A percentile compares a stretch with the other conserved stretches of the same genome.
These are phyloP conservation scores for Pleoardoris graminearum DNA, from an alignment of 2,329 filamentous ascomycete genomes.

Conservation along the genomic window DNA sequence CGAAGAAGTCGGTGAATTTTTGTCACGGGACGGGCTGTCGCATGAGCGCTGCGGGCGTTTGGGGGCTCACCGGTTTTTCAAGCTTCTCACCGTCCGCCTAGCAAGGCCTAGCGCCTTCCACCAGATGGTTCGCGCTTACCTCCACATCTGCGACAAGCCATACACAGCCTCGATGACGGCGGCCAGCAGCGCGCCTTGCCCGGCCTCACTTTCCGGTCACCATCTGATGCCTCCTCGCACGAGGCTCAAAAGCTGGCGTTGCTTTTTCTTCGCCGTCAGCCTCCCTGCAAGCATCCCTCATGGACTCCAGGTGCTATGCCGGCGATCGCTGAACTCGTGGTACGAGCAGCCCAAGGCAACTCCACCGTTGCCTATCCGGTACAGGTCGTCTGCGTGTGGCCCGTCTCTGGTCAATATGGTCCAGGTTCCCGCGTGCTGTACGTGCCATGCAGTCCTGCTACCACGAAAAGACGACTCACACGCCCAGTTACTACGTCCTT, in stretches of 20 bases:
- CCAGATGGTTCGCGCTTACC: background rate
- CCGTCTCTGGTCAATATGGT: slow-evolving; percentile 61
- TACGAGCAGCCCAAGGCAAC: slow-evolving; percentile 27
- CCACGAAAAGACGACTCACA: slow-evolving; percentile 10
- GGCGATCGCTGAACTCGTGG: slow-evolving; percentile 25
- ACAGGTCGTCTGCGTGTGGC: slow-evolving; percentile 61
- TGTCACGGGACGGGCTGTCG: background rate
- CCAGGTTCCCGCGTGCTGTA: slow-evolving; percentile 58
- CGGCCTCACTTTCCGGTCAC: slow-evolving; percentile 2
- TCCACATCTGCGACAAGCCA: background rate
- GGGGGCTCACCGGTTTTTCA: background rate
- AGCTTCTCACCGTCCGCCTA: background rate
- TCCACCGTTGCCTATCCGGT: slow-evolving; percentile 30
- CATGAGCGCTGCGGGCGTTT: background rate
- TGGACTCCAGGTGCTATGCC: slow-evolving; percentile 31
- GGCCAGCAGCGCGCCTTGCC: background rate
- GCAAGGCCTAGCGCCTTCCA: background rate
- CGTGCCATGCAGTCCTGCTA: background rate
- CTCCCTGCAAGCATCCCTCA: slow-evolving; percentile 8
- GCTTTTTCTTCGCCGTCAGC: slow-evolving; percentile 6
- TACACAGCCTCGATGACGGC: slow-evolving; percentile 7
- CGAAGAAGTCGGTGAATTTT: background rate
- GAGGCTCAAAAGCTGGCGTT: slow-evolving; percentile 3
- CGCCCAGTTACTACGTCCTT: slow-evolving; percentile 63
- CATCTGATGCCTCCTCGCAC: background rate